These are phyloP conservation scores for Exophiala oligosperma DNA, from an alignment of 2,329 filamentous ascomycete species.

Conservation along the genomic window DNA sequence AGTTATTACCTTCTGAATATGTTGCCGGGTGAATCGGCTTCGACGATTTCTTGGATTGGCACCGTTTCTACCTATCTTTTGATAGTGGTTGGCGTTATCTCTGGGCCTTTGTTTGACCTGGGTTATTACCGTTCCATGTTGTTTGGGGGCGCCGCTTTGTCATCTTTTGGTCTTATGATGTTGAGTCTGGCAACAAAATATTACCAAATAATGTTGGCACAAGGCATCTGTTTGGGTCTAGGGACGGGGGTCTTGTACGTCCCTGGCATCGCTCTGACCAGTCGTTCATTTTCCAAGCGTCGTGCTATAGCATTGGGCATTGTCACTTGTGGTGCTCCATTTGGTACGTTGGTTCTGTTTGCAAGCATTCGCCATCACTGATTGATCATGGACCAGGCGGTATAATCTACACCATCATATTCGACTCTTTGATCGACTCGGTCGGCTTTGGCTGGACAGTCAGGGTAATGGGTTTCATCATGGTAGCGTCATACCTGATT, in stretches of 20 bases:
- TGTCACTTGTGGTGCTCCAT: slow-evolving; percentile 53
- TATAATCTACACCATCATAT: slow-evolving; percentile 61
- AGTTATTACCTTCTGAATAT: slow-evolving; percentile 74
- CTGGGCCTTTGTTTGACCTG: slow-evolving; percentile 84
- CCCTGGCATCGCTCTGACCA: slow-evolving; percentile 59
- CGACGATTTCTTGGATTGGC: slow-evolving; percentile 83
- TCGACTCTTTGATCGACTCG: slow-evolving; percentile 47
- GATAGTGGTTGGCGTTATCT: slow-evolving; percentile 81
- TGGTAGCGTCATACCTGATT: slow-evolving; percentile 35
- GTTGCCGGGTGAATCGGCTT: slow-evolving; percentile 66
- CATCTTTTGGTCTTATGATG: slow-evolving; percentile 65
- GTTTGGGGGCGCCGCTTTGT: slow-evolving; percentile 63
- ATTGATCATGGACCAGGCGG: slow-evolving; percentile 53
- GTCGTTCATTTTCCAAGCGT: slow-evolving; percentile 25
- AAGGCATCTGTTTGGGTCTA: slow-evolving; percentile 73
- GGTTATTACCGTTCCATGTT: slow-evolving; percentile 75
- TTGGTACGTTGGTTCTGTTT: slow-evolving; percentile 48
- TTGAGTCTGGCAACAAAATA: slow-evolving; percentile 73
- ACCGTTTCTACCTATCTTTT: slow-evolving; percentile 78
- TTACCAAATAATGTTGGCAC: slow-evolving; percentile 83
- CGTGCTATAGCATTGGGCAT: slow-evolving; percentile 28
- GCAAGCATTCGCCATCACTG: slow-evolving; percentile 52
- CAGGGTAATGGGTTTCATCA: slow-evolving; percentile 44
- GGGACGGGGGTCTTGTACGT: slow-evolving; percentile 81
- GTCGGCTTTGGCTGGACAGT: slow-evolving; percentile 52